Evolutionary conservation across 2,329 filamentous ascomycete species (phyloP), one percentile per base, ranked within the genome.

Genomic region (Teratosphaeria zuluensis): DNA sequence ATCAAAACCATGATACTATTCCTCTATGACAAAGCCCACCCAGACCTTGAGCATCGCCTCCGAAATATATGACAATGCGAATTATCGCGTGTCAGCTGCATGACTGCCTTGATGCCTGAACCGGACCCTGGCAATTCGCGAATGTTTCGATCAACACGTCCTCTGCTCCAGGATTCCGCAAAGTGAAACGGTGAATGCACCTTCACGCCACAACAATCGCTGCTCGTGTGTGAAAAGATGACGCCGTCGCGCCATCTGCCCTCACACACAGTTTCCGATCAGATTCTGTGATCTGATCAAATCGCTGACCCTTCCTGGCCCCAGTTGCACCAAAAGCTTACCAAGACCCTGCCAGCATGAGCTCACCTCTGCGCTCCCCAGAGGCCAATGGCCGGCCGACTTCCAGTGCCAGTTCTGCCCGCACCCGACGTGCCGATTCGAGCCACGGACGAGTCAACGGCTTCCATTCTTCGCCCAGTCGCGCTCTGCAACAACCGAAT

Each of bases 341-440:
- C 42, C n/a, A 2, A 5, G 9, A 8, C 5, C 42, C 19, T n/a
- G n/a, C 19, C 24, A 31, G 30, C 33, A 61, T 61, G 59, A 58
- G 55, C 56, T 61, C 59, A 19, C 59, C 59, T 12, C 52, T 58
- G 24, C 53, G 56, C 48, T 51, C 59, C 12, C 52, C 56, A 4
- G 56, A 58, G 7, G 5, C 42, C 32, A 33, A 48, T 21, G 42
- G 48, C 31, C 58, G 59, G 54, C 56, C 56, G 7, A 58, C 53
- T 7, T 46, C 59, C 21, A 54, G 59, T 54, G 33, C 48, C 28
- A 56, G 54, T 56, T 48, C 59, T 4, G 56, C 56, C 54, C 42
- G 59, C 19, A 38, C 46, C 14, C 52, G 54, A 42, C 56, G 48
- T 53, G 21, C 28, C 24, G 42, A 38, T 11, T 58, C 56, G 19